Base-by-base conservation (phyloP, 2,329 filamentous ascomycete genomes). In the Chaetomiaceae sp. region DNA sequence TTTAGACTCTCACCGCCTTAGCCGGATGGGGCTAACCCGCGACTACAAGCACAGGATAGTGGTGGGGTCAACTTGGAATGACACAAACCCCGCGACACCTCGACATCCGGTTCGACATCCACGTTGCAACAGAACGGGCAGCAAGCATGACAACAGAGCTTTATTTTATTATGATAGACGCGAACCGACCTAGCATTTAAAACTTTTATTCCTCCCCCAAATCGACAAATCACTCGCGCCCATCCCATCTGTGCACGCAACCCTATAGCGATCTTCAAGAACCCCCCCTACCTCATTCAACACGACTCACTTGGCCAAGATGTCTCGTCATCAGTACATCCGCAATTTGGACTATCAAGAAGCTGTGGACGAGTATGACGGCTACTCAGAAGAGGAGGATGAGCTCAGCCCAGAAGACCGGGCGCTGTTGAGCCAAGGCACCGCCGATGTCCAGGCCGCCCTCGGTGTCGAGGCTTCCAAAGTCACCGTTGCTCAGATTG, bases 401-500 rank as follows among this genome's bases (percentile, higher is more conserved):
- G 67, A 77, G 59, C 65, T 78, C 38, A 77, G 72, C 48, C 65
- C 71, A 1, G 76, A 79, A 58, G 76, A 79, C 56, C 69, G 68
- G 36, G 68, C 64, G 8, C 67, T 71, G 11, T 80, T 95, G 79
- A 77, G 78, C 34, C 69, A 80, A 34, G 86, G 84, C 46, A 89
- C 85, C 1, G 74, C 77, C 34, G 77, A 85, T 58, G 86, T 95
- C 32, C 78, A 81, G 54, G 75, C 76, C 56, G 77, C 79, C 8
- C 74, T 96, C n/a, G 86, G 83, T 6, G 69, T 73, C 9, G 75
- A 81, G 55, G 74, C 77, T 29, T 72, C 72, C 58, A 82, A 80
- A 56, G 76, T 85, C 62, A 79, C 76, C 32, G 72, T 69, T 41
- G 69, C 65, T 33, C 86, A 96, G 65, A 92, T 96, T 57, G 84